These are phyloP conservation scores for Fusarium nisikadoi DNA, from an alignment of 2,329 filamentous ascomycete genomes.

Conservation along the genomic window DNA sequence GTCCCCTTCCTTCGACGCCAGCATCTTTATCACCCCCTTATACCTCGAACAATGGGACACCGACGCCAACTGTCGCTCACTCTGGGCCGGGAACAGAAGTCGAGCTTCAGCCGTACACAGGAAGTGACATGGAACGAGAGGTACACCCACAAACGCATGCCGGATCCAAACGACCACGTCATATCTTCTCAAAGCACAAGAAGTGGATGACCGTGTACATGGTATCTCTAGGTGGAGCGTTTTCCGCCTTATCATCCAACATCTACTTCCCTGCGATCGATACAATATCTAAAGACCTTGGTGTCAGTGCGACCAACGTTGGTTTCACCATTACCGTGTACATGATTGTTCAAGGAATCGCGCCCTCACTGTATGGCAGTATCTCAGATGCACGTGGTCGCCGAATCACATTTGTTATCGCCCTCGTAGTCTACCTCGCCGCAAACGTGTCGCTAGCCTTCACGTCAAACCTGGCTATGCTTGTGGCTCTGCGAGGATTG, in stretches of 20 bases:
- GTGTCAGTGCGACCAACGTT: neutral
- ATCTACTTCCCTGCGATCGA: neutral
- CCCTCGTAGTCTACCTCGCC: neutral
- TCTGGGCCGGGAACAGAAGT: neutral
- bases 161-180: neutral
- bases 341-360: neutral
- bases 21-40: neutral
- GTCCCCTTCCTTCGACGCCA: neutral
- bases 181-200: neutral
- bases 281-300: neutral
- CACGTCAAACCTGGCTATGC: neutral
- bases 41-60: neutral
- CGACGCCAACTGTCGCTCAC: neutral
- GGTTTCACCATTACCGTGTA: neutral
- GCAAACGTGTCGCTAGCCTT: neutral
- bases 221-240: neutral
- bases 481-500: slow-evolving; percentile 18
- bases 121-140: neutral
- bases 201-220: neutral
- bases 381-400: neutral
- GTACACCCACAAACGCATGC: fast-evolving
- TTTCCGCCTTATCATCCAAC: slow-evolving; percentile 2
- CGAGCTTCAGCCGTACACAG: neutral
- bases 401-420: neutral
- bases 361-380: neutral